Percentiles rank a stretch among this genome's conserved stretches.
These are phyloP conservation scores for Schizothecium vesticola DNA, from an alignment of 495 filamentous ascomycete genomes.

Conservation along the genomic window DNA sequence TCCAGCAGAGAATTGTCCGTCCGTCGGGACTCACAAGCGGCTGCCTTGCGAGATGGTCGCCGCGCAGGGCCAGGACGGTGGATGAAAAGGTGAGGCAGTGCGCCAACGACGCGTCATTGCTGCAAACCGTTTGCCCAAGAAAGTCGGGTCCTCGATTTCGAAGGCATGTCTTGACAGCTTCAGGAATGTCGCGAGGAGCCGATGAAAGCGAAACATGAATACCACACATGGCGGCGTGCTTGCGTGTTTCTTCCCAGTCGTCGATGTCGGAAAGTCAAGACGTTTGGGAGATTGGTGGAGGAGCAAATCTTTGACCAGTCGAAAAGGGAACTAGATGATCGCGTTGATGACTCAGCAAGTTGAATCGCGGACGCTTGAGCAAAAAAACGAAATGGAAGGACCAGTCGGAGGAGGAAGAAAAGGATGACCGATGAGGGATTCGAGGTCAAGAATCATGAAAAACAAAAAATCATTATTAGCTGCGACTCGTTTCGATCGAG, in stretches of 20 bases:
- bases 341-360: not conserved
- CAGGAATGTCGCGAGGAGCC: constrained; percentile 18
- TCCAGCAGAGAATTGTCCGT: constrained; percentile 88
- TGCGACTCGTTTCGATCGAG: constrained; percentile 51
- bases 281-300: not conserved
- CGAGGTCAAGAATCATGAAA: constrained; percentile 4
- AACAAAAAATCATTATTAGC: constrained; percentile 29
- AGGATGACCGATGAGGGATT: not conserved
- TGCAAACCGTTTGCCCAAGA: constrained; percentile 35
- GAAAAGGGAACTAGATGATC: not conserved
- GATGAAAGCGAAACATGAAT: constrained; percentile 39
- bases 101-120: constrained; percentile 16
- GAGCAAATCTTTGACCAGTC: not conserved
- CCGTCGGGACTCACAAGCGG: constrained; percentile 58
- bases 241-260: not conserved
- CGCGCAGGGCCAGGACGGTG: constrained; percentile 81
- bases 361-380: not conserved
- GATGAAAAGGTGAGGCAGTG: constrained; percentile 59
- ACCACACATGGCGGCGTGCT: constrained; percentile 38
- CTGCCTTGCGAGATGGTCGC: constrained; percentile 63
- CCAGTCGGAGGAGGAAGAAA: not conserved
- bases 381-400: not conserved
- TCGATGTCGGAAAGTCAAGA: not conserved
- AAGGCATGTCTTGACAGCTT: constrained; percentile 30
- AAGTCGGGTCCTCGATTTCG: constrained; percentile 49